Base-by-base conservation (phyloP, 768 basidiomycete genomes). In the Rossbeevera mucosa region DNA sequence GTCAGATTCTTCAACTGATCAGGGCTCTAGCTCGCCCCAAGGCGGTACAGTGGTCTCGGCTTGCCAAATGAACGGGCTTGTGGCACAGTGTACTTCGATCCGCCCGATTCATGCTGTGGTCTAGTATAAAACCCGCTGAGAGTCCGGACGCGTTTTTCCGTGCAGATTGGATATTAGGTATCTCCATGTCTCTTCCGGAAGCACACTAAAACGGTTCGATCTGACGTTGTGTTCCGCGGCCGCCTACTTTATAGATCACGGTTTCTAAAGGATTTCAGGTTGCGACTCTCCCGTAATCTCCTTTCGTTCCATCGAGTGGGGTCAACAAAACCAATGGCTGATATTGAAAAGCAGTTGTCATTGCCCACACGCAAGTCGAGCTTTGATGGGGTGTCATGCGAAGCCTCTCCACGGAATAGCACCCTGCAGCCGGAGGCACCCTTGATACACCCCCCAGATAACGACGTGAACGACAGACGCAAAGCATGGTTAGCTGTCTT, bases 401-500 rank as follows among this genome's bases (percentile, higher is more conserved):
- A 59, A 5, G 9, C 41, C 21, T 66, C 67, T 21, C 59, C 63
- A 21, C 60, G 58, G 1, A 50, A 48, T 40, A 66, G 62, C 52
- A 61, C 65, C 12, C 38, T 65, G 28, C 64, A 64, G 2, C 50
- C 65, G 9, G 55, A 58, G 18, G 25, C 52, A 1, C 60, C 57
- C 0, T 36, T 58, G 33, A 57, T 70, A 44, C 33, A 56, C 12
- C 2, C 44, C 44, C 4, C 45, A 7, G 51, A 50, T 25, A 51
- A 47, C 42, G 48, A 52, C 40, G 8, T 9, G n/a, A 24, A 9
- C 40, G 33, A 0, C 31, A 65, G 66, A 41, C 33, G 33, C 21
- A 70, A 44, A 61, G 73, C 47, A 4, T 75, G 76, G 69, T 60
- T 86, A 14, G 75, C 80, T 2, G 79, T 88, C 31, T 62, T 80